Evolutionary conservation across 768 basidiomycete genomes (phyloP).

Genomic region (Phylloporus sp.): DNA sequence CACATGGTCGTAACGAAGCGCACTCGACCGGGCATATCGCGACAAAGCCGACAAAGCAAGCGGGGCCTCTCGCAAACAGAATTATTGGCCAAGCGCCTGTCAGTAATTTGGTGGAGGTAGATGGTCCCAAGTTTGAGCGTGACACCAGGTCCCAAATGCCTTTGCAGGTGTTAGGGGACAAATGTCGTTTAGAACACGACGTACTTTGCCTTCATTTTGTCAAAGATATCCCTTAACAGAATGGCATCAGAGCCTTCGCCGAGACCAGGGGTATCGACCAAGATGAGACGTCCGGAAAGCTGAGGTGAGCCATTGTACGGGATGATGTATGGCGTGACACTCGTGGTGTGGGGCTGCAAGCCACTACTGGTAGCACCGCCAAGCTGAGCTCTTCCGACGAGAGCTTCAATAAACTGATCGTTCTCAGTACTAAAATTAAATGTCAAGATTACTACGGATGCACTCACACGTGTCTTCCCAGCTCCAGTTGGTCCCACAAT

Average conservation of each 20-base stretch:
- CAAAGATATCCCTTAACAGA: not conserved
- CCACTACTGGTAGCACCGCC: not conserved
- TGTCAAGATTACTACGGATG: not conserved
- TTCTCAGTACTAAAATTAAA: not conserved
- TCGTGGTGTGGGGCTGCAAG: not conserved
- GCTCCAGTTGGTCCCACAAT: too few species aligned
- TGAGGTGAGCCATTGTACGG: not conserved
- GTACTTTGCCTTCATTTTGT: not conserved
- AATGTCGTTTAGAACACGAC: not conserved
- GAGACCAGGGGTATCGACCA: not conserved
- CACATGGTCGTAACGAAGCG: conserved; percentile 38
- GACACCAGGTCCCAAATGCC: not conserved
- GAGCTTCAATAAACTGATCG: not conserved
- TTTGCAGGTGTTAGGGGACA: not conserved
- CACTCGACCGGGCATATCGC: conserved; percentile 14
- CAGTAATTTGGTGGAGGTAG: conserved; percentile 34
- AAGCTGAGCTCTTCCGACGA: not conserved
- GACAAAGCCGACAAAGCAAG: conserved; percentile 33
- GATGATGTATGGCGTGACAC: not conserved
- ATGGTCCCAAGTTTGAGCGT: conserved; percentile 28
- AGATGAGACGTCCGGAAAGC: not conserved
- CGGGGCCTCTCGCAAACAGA: conserved; percentile 27
- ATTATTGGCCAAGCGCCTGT: conserved; percentile 30
- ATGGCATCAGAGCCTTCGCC: not conserved
- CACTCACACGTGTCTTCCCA: not conserved